Evolutionary conservation across 1,284 basidiomycete genomes (phyloP).

Genomic region (Ustilago curta): DNA sequence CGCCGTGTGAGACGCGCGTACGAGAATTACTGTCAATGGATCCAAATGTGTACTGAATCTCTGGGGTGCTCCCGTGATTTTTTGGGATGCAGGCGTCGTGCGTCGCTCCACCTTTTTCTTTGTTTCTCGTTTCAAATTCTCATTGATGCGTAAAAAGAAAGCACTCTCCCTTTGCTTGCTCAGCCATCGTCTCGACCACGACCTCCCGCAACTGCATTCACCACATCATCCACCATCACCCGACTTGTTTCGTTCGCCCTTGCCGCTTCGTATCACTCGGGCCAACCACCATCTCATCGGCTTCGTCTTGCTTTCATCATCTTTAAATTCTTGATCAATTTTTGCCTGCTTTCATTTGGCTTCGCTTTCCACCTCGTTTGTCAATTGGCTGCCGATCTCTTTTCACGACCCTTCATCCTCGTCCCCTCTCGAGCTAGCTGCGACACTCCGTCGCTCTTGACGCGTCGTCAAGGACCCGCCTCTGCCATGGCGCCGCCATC

Average conservation of each 20-base stretch:
- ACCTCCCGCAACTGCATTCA: not conserved
- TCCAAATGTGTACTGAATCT: too few species aligned
- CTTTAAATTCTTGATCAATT: not conserved
- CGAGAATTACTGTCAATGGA: too few species aligned
- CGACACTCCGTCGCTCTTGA: not conserved
- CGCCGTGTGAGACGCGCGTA: too few species aligned
- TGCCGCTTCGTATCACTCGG: not conserved
- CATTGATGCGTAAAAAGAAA: not conserved
- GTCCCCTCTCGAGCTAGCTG: not conserved
- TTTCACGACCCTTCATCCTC: not conserved
- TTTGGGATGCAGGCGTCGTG: too few species aligned
- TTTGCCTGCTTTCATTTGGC: not conserved
- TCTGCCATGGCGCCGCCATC: constrained; percentile 23
- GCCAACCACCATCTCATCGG: not conserved
- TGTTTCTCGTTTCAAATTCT: not conserved
- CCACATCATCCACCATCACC: too few species aligned
- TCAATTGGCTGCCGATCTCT: not conserved
- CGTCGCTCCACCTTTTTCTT: too few species aligned
- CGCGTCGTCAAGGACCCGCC: not conserved
- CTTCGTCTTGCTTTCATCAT: not conserved
- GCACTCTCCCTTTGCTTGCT: not conserved
- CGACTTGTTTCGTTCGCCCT: not conserved
- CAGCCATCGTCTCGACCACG: not conserved
- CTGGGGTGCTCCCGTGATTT: too few species aligned
- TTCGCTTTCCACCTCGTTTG: not conserved